Percentiles rank a stretch among this genome's conserved stretches.
These are phyloP conservation scores for Lecanicillium sp. DNA, from an alignment of 2,329 filamentous ascomycete species.

Conservation along the genomic window DNA sequence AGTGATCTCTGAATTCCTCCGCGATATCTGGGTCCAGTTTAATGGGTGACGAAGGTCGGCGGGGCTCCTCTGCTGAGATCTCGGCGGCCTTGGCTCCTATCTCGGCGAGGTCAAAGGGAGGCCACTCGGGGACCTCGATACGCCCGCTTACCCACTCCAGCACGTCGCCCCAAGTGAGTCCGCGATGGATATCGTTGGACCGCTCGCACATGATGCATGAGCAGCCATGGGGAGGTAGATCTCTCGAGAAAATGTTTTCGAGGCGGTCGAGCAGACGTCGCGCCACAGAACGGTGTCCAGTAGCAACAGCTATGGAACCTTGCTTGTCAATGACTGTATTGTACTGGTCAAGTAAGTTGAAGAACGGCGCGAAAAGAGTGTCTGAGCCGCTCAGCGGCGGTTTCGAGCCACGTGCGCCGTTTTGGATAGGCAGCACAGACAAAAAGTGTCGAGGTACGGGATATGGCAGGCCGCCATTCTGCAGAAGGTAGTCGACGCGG, in stretches of 20 bases:
- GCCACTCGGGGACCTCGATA: slow-evolving; percentile 80
- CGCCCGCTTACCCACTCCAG: slow-evolving; percentile 87
- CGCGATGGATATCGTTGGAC: slow-evolving; percentile 55
- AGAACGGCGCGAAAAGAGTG: slow-evolving; percentile 75
- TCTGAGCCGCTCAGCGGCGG: slow-evolving; percentile 62
- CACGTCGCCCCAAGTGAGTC: slow-evolving; percentile 92
- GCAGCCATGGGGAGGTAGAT: slow-evolving; percentile 83
- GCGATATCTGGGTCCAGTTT: slow-evolving; percentile 91
- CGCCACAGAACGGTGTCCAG: slow-evolving; percentile 91
- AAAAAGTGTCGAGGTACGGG: slow-evolving; percentile 70
- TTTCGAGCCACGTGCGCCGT: slow-evolving; percentile 53
- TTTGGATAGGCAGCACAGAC: slow-evolving; percentile 52
- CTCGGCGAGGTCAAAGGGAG: slow-evolving; percentile 70
- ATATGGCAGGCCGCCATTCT: slow-evolving; percentile 74
- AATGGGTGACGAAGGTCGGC: slow-evolving; percentile 53
- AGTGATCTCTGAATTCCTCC: slow-evolving; percentile 88
- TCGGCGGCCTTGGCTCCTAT: slow-evolving; percentile 57
- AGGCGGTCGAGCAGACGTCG: slow-evolving; percentile 81
- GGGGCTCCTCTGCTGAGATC: slow-evolving; percentile 52
- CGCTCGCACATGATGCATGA: slow-evolving; percentile 75
- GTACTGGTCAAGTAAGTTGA: slow-evolving; percentile 80
- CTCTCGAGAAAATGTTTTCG: slow-evolving; percentile 89
- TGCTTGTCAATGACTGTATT: slow-evolving; percentile 72
- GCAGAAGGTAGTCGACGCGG: slow-evolving; percentile 84
- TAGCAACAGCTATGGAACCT: slow-evolving; percentile 89